Base-by-base conservation (phyloP, 2,329 filamentous ascomycete genomes). In the Talaromyces sp. region DNA sequence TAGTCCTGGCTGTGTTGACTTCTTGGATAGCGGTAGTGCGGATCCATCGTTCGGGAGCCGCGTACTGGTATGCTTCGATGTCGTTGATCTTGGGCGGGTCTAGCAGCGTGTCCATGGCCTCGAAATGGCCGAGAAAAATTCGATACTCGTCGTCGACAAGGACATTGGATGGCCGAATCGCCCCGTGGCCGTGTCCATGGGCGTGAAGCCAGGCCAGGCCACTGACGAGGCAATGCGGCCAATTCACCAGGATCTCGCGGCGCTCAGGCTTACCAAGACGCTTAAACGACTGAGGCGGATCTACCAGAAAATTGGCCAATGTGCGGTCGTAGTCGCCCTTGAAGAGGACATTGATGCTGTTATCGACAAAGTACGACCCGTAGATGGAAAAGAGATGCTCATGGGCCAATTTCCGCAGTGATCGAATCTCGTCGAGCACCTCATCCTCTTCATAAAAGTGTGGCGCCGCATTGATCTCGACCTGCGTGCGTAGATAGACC, bases 161-260 rank as follows among this genome's bases (percentile, higher is more conserved):
- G 48, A 88, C 81, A 62, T 85, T 86, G 2, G 83, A 84, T 1
- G 85, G 85, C 17, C 81, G 77, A 61, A 87, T 85, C 1, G 79
- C 78, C 27, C 81, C 80, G 65, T 88, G 85, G 12, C 75, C 75
- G 29, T 81, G 78, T 2, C 81, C 82, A 31, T 80, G 80, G 10
- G 78, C 76, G 66, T 87, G 85, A 1, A 87, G 71, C 65, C 80
- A 85, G 7, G 82, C 78, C 21, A 87, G 64, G 1, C 81, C 83
- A 64, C 83, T 82, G 1, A 79, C 75, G 9, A 88, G 71, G 64
- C 78, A 80, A 63, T 80, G 77, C 17, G 77, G 76, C 78, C 78
- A 80, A 57, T 74, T 75, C 52, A 80, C 68, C 38, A 80, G 62
- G 1, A 70, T 74, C 43, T 73, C 69, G n/a, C 75, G 74, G 26